Conservation (phyloP, 805 yeast genomes). For the Candida vaughaniae region DNA sequence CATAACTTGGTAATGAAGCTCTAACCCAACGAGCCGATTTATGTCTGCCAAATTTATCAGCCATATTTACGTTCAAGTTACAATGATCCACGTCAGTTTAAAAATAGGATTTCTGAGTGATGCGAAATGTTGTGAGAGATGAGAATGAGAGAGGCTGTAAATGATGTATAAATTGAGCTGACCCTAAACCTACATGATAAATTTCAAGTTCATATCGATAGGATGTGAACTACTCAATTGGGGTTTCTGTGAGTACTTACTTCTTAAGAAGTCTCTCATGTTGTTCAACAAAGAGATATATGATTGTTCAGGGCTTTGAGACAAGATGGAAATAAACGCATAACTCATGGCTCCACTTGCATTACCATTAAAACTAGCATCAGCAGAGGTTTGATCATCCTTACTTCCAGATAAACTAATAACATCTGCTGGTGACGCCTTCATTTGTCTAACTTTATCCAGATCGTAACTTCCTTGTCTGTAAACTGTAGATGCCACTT, state of each 20-base stretch:
- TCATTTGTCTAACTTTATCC: constrained; percentile 25
- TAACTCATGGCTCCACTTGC: constrained; percentile 42
- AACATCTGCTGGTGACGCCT: constrained; percentile 39
- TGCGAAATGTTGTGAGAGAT: constrained; percentile 1
- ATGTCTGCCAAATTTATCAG: constrained; percentile 42
- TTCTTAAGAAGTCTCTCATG: constrained; percentile 31
- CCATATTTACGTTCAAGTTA: no score
- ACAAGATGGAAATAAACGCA: constrained; percentile 31
- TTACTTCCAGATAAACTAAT: constrained; percentile 38
- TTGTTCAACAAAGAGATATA: constrained; percentile 35
- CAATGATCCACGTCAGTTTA: no score
- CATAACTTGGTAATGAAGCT: constrained; percentile 42
- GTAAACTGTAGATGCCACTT: constrained; percentile 31
- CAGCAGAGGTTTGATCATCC: constrained; percentile 42
- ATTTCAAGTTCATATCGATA: constrained; percentile 36
- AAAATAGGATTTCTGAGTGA: background rate
- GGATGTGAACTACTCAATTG: constrained; percentile 41
- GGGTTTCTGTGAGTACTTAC: constrained; percentile 39
- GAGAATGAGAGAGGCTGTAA: no score
- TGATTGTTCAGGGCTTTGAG: constrained; percentile 29
- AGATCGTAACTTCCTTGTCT: constrained; percentile 12
- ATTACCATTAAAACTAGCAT: constrained; percentile 33
- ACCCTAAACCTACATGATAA: constrained; percentile 22
- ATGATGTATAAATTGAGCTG: no score
- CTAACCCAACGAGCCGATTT: constrained; percentile 44